phyloP scores from a whole-genome alignment of 352 stramenopile genomes.

The Peronospora destructor region DNA sequence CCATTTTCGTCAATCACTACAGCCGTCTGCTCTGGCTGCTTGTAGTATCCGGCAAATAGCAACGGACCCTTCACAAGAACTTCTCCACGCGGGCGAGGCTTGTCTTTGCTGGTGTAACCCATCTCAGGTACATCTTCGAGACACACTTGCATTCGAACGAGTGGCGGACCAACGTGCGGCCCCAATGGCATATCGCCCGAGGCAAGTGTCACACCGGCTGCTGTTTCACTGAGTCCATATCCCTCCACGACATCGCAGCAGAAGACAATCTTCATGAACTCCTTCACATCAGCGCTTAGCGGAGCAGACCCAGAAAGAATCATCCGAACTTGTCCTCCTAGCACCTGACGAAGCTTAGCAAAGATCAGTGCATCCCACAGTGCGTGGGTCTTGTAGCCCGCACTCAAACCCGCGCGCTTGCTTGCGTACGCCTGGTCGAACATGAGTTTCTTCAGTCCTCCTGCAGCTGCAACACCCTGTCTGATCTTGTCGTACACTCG shows the following conservation, averaged over 20 bases:
- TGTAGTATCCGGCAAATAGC: conserved; percentile 93
- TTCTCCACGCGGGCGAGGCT: conserved; percentile 57
- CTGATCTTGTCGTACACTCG: conserved; percentile 95
- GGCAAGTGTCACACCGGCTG: conserved; percentile 75
- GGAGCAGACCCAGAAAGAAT: conserved; percentile 93
- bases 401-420: conserved; percentile 45
- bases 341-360: conserved; percentile 87
- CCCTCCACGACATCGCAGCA: conserved; percentile 89
- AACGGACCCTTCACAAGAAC: conserved; percentile 67
- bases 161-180: conserved; percentile 89
- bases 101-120: conserved; percentile 89
- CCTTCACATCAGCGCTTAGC: conserved; percentile 88
- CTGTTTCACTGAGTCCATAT: conserved; percentile 94
- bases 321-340: conserved; percentile 85
- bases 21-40: conserved; percentile 87
- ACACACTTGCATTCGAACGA: conserved; percentile 84
- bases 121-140: conserved; percentile 96
- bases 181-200: conserved; percentile 46
- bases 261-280: conserved; percentile 94
- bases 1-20: conserved; percentile 89
- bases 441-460: conserved; percentile 59
- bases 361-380: conserved; percentile 96
- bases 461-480: conserved; percentile 52
- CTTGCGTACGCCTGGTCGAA: conserved; percentile 57
- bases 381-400: conserved; percentile 56